Percentiles rank a stretch among this genome's conserved stretches.
Evolutionary conservation across 768 basidiomycete genomes (phyloP).

Genomic region (Lentinula raphanica): DNA sequence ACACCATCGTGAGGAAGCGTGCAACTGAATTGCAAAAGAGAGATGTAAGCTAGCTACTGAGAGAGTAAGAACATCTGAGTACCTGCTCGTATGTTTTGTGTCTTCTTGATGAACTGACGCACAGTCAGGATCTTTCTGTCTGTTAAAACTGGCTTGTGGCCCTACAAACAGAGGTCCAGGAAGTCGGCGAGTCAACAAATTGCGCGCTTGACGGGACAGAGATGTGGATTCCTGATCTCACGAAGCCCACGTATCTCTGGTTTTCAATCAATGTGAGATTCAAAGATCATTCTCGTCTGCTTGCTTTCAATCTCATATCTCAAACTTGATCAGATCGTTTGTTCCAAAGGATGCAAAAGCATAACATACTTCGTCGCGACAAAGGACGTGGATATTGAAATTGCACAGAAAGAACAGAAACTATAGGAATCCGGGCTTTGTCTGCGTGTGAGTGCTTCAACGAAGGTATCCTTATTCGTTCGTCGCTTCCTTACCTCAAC

Average conservation of each 20-base stretch:
- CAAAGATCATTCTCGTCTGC: not conserved
- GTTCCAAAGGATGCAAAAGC: conserved; percentile 95
- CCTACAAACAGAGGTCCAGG: conserved; percentile 85
- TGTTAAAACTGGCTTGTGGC: conserved; percentile 92
- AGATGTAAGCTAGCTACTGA: conserved; percentile 74
- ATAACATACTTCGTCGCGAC: conserved; percentile 97
- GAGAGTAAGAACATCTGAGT: conserved; percentile 42
- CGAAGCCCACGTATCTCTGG: conserved; percentile 87
- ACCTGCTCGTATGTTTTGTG: not conserved
- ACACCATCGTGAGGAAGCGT: conserved; percentile 87
- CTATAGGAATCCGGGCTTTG: conserved; percentile 92
- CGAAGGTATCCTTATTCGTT: conserved; percentile 51
- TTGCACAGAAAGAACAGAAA: conserved; percentile 99
- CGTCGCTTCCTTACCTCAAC: not conserved
- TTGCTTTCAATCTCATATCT: not conserved
- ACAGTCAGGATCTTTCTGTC: conserved; percentile 94
- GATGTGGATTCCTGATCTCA: conserved; percentile 99
- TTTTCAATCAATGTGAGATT: conserved; percentile 85
- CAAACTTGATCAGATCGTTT: conserved; percentile 61
- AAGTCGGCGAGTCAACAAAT: conserved; percentile 76
- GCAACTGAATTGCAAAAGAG: conserved; percentile 80
- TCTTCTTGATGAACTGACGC: not conserved
- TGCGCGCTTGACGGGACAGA: conserved; percentile 95
- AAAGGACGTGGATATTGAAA: conserved; percentile 93
- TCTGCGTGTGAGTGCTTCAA: conserved; percentile 97